These are phyloP conservation scores for Fusarium staphyleae DNA, from an alignment of 2,329 filamentous ascomycete species.

Conservation along the genomic window DNA sequence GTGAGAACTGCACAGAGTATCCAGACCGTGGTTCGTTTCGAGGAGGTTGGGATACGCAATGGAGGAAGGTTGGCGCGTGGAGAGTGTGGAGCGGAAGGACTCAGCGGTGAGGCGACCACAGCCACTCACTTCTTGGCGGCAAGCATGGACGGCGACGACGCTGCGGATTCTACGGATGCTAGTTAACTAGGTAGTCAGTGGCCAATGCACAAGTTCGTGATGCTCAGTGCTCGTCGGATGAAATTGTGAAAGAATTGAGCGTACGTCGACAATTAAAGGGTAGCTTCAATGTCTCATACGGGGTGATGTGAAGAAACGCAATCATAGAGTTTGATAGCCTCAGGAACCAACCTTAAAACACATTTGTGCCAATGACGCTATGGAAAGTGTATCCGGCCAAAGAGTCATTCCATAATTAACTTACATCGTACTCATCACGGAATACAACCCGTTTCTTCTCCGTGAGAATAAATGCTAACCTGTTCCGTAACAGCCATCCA, in stretches of 20 bases:
- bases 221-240: not conserved
- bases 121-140: constrained; percentile 26
- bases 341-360: constrained; percentile 12
- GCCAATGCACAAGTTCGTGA: not conserved
- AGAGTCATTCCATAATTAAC: not conserved
- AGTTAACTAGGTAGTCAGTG: too few relatives aligned
- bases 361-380: not conserved
- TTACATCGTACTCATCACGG: too few relatives aligned
- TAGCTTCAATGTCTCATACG: constrained; percentile 8
- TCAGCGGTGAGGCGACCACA: constrained; percentile 29
- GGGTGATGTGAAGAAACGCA: constrained; percentile 1
- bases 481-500: constrained; percentile 17
- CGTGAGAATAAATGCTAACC: not conserved
- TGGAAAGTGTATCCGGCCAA: not conserved
- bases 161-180: constrained; percentile 22
- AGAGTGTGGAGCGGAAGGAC: constrained; percentile 19
- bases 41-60: constrained; percentile 13
- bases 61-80: constrained; percentile 8
- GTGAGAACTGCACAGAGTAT: too few relatives aligned
- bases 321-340: not conserved
- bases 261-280: not conserved
- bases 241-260: not conserved
- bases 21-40: too few relatives aligned
- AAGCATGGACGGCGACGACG: not conserved
- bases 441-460: too few relatives aligned